phyloP scores from a whole-genome alignment of 495 filamentous ascomycete species.

The Patellaria atrata region DNA sequence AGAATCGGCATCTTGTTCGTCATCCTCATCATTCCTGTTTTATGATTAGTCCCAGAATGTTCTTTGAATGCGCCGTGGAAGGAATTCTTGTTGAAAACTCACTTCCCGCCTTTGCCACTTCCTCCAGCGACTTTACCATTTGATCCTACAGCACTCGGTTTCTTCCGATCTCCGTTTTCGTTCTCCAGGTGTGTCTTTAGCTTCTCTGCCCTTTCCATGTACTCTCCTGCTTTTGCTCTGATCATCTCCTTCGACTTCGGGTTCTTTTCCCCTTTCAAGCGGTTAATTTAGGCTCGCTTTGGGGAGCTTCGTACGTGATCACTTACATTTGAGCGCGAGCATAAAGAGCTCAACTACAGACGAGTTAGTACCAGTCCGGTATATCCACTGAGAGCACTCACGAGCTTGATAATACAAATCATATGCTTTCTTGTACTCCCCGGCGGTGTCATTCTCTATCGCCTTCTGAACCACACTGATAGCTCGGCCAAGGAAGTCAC shows the following conservation, averaged over 20 bases:
- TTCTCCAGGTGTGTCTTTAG: slow-evolving; percentile 76
- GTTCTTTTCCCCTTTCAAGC: slow-evolving; percentile 67
- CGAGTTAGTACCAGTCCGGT: slow-evolving; percentile 6
- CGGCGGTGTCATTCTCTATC: slow-evolving; percentile 89
- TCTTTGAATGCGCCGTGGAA: slow-evolving; percentile 1
- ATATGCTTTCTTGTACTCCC: slow-evolving; percentile 92
- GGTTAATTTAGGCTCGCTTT: neutral
- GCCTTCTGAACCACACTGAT: slow-evolving; percentile 94
- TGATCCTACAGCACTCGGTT: slow-evolving; percentile 66
- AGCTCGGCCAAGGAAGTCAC: slow-evolving; percentile 88
- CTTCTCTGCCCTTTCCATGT: slow-evolving; percentile 98
- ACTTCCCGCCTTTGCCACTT: slow-evolving; percentile 34
- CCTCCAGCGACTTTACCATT: slow-evolving; percentile 70
- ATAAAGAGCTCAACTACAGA: slow-evolving; percentile 72
- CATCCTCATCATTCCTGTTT: slow-evolving; percentile 40
- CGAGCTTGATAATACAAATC: slow-evolving; percentile 77
- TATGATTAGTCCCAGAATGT: slow-evolving; percentile 3
- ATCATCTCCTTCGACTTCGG: slow-evolving; percentile 93
- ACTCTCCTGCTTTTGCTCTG: slow-evolving; percentile 77
- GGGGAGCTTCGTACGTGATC: neutral
- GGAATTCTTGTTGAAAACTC: slow-evolving; percentile 1
- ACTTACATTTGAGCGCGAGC: slow-evolving; percentile 75
- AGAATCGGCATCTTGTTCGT: slow-evolving; percentile 67
- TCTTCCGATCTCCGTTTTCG: slow-evolving; percentile 53
- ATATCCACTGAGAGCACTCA: slow-evolving; percentile 17